Evolutionary conservation across 352 stramenopile species (phyloP).

Genomic region (Globisporangium megalacanthum): DNA sequence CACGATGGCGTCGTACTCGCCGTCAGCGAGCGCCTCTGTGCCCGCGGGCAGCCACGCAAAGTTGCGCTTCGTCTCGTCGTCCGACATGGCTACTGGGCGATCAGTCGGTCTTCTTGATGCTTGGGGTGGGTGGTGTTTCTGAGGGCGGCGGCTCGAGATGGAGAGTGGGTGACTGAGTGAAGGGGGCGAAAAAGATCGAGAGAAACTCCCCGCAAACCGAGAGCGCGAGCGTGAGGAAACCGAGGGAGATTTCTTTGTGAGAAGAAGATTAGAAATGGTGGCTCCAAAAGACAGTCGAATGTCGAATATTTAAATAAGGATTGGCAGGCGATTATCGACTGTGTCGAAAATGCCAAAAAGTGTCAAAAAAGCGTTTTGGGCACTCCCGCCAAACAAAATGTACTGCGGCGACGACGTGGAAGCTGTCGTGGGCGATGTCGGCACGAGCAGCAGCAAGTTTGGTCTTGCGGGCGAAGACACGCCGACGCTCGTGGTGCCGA

Average conservation of each 20-base stretch:
- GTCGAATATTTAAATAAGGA: no score
- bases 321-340: neutral
- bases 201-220: no score
- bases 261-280: neutral
- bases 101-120: conserved; percentile 1
- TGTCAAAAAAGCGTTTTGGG: neutral
- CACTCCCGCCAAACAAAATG: conserved; percentile 41
- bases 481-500: conserved; percentile 86
- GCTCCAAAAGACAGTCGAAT: neutral
- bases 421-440: conserved; percentile 93
- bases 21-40: conserved; percentile 95
- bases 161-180: no score
- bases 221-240: neutral
- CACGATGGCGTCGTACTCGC: conserved; percentile 99
- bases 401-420: conserved; percentile 97
- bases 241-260: neutral
- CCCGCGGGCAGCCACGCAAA: conserved; percentile 95
- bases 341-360: neutral
- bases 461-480: conserved; percentile 94
- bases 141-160: neutral
- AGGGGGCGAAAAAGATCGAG: no score
- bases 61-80: conserved; percentile 63
- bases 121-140: neutral
- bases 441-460: conserved; percentile 89
- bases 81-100: conserved; percentile 19